Evolutionary conservation across 495 filamentous ascomycete species (phyloP).

Genomic region (Aspergillus sparsus): DNA sequence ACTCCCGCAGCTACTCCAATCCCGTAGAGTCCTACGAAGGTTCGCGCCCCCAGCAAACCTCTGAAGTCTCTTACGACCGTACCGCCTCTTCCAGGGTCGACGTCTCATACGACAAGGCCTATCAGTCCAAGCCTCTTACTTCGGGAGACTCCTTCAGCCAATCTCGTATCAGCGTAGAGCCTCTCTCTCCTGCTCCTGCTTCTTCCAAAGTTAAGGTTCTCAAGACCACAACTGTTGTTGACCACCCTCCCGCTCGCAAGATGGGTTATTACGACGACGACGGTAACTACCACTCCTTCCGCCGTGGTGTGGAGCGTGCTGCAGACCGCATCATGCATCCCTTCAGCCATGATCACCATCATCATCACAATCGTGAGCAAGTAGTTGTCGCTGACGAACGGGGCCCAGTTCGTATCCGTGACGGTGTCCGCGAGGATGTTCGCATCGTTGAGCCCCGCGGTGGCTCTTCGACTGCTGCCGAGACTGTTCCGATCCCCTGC

Average conservation of each 20-base stretch:
- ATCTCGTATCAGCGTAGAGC: slow-evolving; percentile 51
- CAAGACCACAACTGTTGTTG: slow-evolving; percentile 51
- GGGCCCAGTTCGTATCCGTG: slow-evolving; percentile 42
- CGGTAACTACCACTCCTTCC: slow-evolving; percentile 93
- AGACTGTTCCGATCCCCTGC: slow-evolving; percentile 97
- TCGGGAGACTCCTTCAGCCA: slow-evolving; percentile 31
- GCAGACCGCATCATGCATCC: slow-evolving; percentile 79
- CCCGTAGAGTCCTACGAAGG: slow-evolving; percentile 33
- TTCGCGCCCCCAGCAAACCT: slow-evolving; percentile 16
- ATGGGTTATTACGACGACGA: slow-evolving; percentile 99
- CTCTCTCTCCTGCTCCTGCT: slow-evolving; percentile 48
- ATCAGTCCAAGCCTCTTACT: slow-evolving; percentile 34
- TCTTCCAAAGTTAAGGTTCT: slow-evolving; percentile 32
- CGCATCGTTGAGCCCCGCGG: slow-evolving; percentile 56
- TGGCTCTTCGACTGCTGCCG: slow-evolving; percentile 52
- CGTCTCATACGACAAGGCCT: slow-evolving; percentile 28
- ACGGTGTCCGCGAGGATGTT: slow-evolving; percentile 50
- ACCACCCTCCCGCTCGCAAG: slow-evolving; percentile 57
- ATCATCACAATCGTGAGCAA: slow-evolving; percentile 44
- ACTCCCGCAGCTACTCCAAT: slow-evolving; percentile 45
- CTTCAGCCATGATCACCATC: slow-evolving; percentile 50
- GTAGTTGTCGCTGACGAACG: slow-evolving; percentile 56
- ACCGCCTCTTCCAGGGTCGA: slow-evolving; percentile 28
- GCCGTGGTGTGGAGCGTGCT: slow-evolving; percentile 79
- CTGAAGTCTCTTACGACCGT: slow-evolving; percentile 24